A percentile compares a stretch with the other conserved stretches of the same genome.
phyloP scores from a whole-genome alignment of 768 basidiomycete species.

The Leccinellum albellum region DNA sequence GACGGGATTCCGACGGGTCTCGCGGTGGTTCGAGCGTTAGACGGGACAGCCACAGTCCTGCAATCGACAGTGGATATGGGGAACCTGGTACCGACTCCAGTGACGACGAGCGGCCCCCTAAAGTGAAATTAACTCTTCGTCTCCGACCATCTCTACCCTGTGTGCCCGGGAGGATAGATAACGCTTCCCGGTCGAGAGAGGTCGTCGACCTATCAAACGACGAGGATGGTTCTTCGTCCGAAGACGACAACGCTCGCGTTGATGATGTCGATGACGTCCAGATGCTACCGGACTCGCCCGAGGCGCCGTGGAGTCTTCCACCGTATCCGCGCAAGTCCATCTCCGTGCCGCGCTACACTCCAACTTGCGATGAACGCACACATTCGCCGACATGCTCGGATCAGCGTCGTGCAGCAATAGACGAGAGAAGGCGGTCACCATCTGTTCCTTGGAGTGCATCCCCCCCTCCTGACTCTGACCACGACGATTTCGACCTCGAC shows the following conservation, averaged over 20 bases:
- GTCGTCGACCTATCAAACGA: conserved; percentile 44
- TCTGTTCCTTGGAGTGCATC: conserved; percentile 60
- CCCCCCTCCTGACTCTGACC: conserved; percentile 64
- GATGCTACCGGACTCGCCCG: conserved; percentile 19
- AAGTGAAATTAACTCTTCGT: conserved; percentile 68
- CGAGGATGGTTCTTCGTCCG: conserved; percentile 32
- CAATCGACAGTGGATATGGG: conserved; percentile 24
- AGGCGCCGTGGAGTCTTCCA: conserved; percentile 48
- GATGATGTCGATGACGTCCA: conserved; percentile 19
- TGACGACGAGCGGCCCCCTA: conserved; percentile 44
- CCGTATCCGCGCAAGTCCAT: conserved; percentile 57
- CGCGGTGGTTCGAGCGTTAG: conserved; percentile 5
- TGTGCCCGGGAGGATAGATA: conserved; percentile 7
- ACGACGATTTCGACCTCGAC: conserved; percentile 48
- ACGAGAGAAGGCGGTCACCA: conserved; percentile 49
- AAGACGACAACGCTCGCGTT: conserved; percentile 32
- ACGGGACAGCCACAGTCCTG: conserved; percentile 21
- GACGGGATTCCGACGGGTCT: conserved; percentile 18
- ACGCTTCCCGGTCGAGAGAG: conserved; percentile 19
- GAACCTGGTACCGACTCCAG: conserved; percentile 23
- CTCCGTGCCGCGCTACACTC: conserved; percentile 54
- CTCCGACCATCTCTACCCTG: conserved; percentile 42
- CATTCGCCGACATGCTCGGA: conserved; percentile 26
- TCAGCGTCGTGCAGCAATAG: conserved; percentile 18
- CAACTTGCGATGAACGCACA: conserved; percentile 37